Evolutionary conservation across 352 stramenopile species (phyloP), one percentile per base, ranked within the genome.

Genomic region (Pythium utonaiense): DNA sequence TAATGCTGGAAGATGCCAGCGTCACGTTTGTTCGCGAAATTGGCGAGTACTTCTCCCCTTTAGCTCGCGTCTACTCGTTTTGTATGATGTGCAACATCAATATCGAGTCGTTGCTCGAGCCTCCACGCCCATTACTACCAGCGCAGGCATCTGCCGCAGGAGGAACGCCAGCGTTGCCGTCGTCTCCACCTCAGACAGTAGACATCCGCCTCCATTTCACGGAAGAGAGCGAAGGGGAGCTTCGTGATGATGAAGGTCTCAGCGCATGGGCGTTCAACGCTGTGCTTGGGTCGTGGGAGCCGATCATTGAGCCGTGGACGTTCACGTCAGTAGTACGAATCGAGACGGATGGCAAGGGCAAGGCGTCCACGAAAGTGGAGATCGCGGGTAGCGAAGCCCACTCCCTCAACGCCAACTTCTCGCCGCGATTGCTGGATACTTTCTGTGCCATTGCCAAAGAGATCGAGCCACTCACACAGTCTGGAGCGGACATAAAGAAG

Each of bases 251-350:
- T 33, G 82, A 93, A 63, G 83, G 86, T 16, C 56, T 93, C 10
- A 93, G 83, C 38, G 60, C 86, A 10, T 95, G 81, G 83, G 75
- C 75, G 19, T 93, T 95, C 33, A 92, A 93, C 58, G 75, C 78
- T 7, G 61, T 82, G 3, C 53, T 93, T 3, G 83, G 86, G 0
- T 83, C 83, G 13, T 93, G 80, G 83, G 86, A 95, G 50, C 86
- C 85, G 1, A 78, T 90, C 16, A 55, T 92, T 12, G 82, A 93
- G 44, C 83, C 86, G 2, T 93, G 81, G 79, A 87, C 80, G 40
- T 94, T 90, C 36, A 72, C 66, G 40, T 54, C 89, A 16, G 64
- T 40, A 1, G 47, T 83, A 0, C 65, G 53, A 10, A 47, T 83
- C 3, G 60, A 69, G 40, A 70, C 72, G 6, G 67, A 84, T 53